Percentiles rank a stretch among this genome's conserved stretches.
Conservation (phyloP, 495 filamentous ascomycete species). For the Lophiotrema nucula region DNA sequence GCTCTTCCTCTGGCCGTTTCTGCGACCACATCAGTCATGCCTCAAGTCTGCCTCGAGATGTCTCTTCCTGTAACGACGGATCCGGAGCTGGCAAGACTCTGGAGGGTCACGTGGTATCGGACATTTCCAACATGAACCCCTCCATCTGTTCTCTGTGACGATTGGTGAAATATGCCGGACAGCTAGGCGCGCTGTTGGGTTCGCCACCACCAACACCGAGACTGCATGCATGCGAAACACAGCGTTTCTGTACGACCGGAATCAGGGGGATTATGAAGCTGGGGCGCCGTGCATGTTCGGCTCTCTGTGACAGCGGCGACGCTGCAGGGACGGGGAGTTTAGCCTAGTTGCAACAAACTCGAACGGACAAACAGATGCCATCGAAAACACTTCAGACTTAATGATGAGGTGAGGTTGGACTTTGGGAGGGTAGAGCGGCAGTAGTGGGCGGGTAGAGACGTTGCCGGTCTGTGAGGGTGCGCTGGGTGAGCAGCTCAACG, state of each 20-base stretch:
- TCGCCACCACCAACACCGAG: conserved; percentile 21
- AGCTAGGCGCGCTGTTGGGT: no score
- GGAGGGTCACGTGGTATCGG: not conserved
- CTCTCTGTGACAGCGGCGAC: not conserved
- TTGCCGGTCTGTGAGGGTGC: not conserved
- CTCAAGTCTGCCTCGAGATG: conserved; percentile 19
- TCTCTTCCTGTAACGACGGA: conserved; percentile 24
- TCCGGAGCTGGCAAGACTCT: not conserved
- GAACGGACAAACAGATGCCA: not conserved
- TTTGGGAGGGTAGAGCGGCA: not conserved
- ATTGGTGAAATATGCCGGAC: no score
- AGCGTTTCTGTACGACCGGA: not conserved
- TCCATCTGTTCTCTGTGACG: no score
- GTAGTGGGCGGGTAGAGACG: not conserved
- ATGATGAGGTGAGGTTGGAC: conserved; percentile 7
- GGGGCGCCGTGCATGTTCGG: conserved; percentile 12
- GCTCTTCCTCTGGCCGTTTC: not conserved
- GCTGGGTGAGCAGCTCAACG: not conserved
- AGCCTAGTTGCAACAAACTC: conserved; percentile 7
- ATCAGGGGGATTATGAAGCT: conserved; percentile 11
- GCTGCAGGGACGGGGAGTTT: not conserved
- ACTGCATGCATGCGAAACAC: conserved; percentile 9
- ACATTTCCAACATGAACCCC: not conserved
- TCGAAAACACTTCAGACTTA: not conserved
- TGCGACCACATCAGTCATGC: conserved; percentile 15